These are phyloP conservation scores for Coemansia sp. DNA, from an alignment of 192 early-diverging fungal genomes.

Conservation along the genomic window DNA sequence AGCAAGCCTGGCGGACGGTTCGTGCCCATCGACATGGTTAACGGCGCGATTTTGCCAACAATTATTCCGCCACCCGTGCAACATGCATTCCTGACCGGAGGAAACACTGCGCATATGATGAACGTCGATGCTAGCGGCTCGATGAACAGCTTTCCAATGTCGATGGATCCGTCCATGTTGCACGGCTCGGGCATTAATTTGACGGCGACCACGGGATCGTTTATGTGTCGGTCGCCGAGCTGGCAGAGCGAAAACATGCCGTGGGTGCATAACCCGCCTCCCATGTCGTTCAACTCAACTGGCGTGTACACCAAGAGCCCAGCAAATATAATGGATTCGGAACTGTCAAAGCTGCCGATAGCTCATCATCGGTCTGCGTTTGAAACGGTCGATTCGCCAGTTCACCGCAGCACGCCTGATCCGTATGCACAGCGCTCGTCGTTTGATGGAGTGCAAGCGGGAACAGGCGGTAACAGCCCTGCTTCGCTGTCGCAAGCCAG, in stretches of 20 bases:
- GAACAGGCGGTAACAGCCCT: neutral
- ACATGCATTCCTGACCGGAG: conserved; percentile 22
- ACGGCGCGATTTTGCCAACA: conserved; percentile 37
- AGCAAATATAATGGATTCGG: conserved; percentile 2
- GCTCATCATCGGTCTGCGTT: neutral
- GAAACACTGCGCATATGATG: conserved; percentile 50
- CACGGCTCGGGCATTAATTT: conserved; percentile 22
- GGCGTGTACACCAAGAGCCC: conserved; percentile 25
- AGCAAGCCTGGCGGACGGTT: conserved; percentile 57
- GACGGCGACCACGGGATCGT: conserved; percentile 26
- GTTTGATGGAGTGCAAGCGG: neutral
- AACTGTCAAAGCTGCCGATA: neutral
- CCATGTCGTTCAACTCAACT: conserved; percentile 23
- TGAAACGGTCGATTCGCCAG: neutral
- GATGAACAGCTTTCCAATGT: conserved; percentile 27
- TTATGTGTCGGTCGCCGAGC: conserved; percentile 40
- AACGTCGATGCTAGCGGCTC: conserved; percentile 37
- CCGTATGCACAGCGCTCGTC: neutral
- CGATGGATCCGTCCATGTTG: conserved; percentile 19
- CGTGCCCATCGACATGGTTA: conserved; percentile 51
- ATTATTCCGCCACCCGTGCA: conserved; percentile 38
- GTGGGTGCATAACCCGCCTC: conserved; percentile 21
- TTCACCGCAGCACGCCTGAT: neutral
- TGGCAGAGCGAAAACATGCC: conserved; percentile 49
- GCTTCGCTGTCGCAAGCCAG: neutral